phyloP scores from a whole-genome alignment of 345 rosid species.

The Toxicodendron radicans region DNA sequence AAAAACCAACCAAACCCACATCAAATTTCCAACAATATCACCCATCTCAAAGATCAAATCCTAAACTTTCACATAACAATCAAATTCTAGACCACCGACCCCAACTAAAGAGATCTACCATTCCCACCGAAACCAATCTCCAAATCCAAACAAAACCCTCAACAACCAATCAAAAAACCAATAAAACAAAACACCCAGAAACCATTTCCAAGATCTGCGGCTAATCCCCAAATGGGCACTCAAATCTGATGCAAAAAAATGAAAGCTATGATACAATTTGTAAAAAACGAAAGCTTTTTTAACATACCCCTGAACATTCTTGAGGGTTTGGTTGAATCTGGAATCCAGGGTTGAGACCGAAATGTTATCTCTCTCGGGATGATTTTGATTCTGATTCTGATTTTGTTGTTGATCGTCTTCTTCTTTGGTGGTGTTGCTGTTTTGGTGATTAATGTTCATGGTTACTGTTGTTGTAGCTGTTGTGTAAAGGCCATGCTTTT shows the following conservation, averaged over 20 bases:
- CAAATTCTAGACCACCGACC: conserved; percentile 7
- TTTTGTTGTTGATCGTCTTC: conserved; percentile 9
- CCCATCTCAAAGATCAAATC: conserved; percentile 3
- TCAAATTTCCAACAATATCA: conserved; percentile 1
- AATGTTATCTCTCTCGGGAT: conserved; percentile 33
- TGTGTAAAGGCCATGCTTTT: conserved; percentile 17
- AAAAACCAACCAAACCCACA: conserved; percentile 17
- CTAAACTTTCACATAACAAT: not conserved
- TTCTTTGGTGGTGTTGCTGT: not conserved
- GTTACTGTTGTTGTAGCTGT: conserved; percentile 19
- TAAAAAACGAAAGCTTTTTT: not conserved
- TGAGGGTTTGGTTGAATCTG: conserved; percentile 86
- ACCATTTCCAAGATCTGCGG: conserved; percentile 17
- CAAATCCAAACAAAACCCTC: conserved; percentile 5
- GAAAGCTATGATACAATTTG: not conserved
- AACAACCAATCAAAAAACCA: not conserved
- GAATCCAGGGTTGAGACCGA: conserved; percentile 60
- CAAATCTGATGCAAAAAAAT: conserved; percentile 21
- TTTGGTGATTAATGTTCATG: conserved; percentile 25
- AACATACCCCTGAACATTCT: conserved; percentile 81
- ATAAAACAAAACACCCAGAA: not conserved
- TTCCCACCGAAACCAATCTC: conserved; percentile 16
- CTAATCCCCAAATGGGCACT: conserved; percentile 14
- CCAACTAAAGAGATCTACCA: conserved; percentile 26
- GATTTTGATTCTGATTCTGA: not conserved